Base-by-base conservation (phyloP, 2,329 filamentous ascomycete species). In the Monosporascus sp. region DNA sequence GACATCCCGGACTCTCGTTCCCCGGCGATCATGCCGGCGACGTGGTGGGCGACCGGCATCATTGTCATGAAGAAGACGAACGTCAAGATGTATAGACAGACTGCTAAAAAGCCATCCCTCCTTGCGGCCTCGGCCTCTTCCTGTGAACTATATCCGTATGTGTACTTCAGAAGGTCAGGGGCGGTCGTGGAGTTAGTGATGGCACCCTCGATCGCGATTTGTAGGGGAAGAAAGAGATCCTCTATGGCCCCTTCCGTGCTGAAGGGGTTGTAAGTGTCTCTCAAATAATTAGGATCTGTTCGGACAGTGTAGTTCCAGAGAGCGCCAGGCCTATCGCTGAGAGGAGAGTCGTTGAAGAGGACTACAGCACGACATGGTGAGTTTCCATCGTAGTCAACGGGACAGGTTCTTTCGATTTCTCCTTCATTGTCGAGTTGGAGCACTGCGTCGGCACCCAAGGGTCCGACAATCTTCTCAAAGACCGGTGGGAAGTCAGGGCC, bases 291-390 rank as follows among this genome's bases (percentile, higher is more conserved):
- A 51, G 79, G 81, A 64, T 91, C 88, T 2, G 81, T 81, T 51
- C 85, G 74, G 17, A 91, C 72, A 0, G 86, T 88, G 64, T 91
- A 91, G 68, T 90, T 90, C 88, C 88, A 91, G 11, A 59, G 54
- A 6, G 60, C 63, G 3, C 60, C 58, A 17, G 45, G 60, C 0
- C 48, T 39, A 25, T 84, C 84, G 65, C 89, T 82, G 0, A 70
- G 75, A 0, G 87, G 86, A 2, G 87, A 89, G 1, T 84, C 83
- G 52, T 84, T 75, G 66, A 95, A 92, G 7, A 85, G 78, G 3
- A 86, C 82, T 3, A 87, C 89, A 7, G 83, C 88, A 65, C 84
- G 89, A 70, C 89, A 94, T 4, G 74, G 75, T 2, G 86, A 88
- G 2, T 87, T 83, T 8, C 88, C 88, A 22, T 80, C 72, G 48